These are phyloP conservation scores for Amanita rubescens DNA, from an alignment of 768 basidiomycete species.

Conservation along the genomic window DNA sequence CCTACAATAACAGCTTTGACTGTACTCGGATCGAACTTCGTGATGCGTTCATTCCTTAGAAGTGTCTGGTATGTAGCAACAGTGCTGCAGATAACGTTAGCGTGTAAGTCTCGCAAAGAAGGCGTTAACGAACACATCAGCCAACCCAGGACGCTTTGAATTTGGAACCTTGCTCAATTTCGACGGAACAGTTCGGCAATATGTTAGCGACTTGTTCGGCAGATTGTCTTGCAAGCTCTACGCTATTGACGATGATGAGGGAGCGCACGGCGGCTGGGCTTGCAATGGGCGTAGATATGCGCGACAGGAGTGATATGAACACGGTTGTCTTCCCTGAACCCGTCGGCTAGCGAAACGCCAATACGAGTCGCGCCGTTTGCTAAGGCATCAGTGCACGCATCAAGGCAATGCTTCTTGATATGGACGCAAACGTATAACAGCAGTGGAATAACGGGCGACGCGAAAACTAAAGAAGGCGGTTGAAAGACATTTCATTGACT, in stretches of 20 bases:
- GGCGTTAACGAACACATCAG: slow-evolving; percentile 65
- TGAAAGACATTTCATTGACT: slow-evolving; percentile 1
- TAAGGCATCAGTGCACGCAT: slow-evolving; percentile 70
- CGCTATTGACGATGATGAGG: slow-evolving; percentile 81
- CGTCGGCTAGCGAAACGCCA: slow-evolving; percentile 79
- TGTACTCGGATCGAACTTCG: slow-evolving; percentile 62
- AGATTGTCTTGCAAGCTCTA: slow-evolving; percentile 87
- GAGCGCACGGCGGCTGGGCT: slow-evolving; percentile 45
- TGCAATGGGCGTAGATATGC: slow-evolving; percentile 39
- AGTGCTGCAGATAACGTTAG: slow-evolving; percentile 41
- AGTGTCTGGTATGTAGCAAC: slow-evolving; percentile 89
- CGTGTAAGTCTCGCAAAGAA: neutral
- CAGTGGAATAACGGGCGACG: slow-evolving; percentile 4
- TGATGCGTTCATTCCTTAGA: slow-evolving; percentile 50
- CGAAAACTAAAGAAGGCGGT: neutral
- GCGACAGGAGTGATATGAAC: slow-evolving; percentile 75
- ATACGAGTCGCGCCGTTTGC: slow-evolving; percentile 61
- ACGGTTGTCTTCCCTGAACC: slow-evolving; percentile 89
- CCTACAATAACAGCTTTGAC: slow-evolving; percentile 78
- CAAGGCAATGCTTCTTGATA: slow-evolving; percentile 82
- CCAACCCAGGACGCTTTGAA: slow-evolving; percentile 69
- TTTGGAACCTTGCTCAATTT: slow-evolving; percentile 84
- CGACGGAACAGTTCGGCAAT: slow-evolving; percentile 71
- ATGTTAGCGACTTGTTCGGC: slow-evolving; percentile 60
- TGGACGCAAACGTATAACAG: slow-evolving; percentile 49